Evolutionary conservation across 2,329 filamentous ascomycete species (phyloP), one percentile per base, ranked within the genome.

Genomic region (Knufia petricola): DNA sequence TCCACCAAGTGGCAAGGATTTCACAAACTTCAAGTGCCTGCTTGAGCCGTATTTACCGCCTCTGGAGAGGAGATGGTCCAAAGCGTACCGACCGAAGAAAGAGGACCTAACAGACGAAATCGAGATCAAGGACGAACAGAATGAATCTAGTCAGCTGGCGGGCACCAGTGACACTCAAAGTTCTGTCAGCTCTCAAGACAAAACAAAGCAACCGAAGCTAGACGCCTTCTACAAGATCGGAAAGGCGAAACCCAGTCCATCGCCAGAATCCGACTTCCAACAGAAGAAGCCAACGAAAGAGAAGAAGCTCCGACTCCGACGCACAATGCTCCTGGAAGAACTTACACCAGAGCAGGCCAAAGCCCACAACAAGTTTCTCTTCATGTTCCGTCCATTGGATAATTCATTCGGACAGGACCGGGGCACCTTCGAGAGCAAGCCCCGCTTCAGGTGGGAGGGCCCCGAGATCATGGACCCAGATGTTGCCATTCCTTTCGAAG

Each of bases 371-470:
- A 34, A 36, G 19, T 36, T 46, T 4, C 43, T 46, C 17, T 46
- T 28, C 26, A 30, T 34, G 21, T 46, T 46, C 21, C 30, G 43
- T 9, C 43, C 43, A 10, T 34, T 46, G 30, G 43, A 46, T 19
- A 46, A 46, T 19, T 19, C 28, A 3, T 46, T 46, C 20, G 34
- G 32, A 19, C 26, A 46, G 21, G 43, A 46, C 3, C 24, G 43
- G 43, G 43, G 43, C 20, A 46, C 21, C 9, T 23, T 36, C 31
- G 43, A 46, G 26, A 24, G 34, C 13, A 15, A 34, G 19, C 43
- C 43, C 8, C 43, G 43, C 3, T 46, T 21, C 30, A 46, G 24
- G 17, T 46, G 43, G 43, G 43, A 46, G 23, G 34, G 31, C 17
- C 17, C 28, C 3, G 20, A 4, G 10, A 24, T 46, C 17, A 46